Percentiles rank a stretch among this genome's conserved stretches.
Conservation (phyloP, 345 rosid genomes). For the Gossypium ekmanianum region DNA sequence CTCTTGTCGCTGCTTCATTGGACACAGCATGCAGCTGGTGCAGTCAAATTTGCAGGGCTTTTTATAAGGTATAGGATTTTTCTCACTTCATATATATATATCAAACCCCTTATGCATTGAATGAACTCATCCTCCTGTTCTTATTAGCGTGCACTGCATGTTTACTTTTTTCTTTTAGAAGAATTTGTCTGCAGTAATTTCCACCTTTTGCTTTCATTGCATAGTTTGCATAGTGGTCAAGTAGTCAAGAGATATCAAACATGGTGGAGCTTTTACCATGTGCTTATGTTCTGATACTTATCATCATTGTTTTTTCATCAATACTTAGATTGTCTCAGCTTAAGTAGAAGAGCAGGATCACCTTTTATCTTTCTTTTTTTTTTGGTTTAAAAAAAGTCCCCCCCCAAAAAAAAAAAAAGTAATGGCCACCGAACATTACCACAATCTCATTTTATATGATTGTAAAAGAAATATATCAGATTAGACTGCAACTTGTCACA, state of each 20-base stretch:
- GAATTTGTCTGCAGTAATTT: too few species aligned
- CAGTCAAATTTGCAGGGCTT: conserved; percentile 30
- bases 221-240: neutral
- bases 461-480: neutral
- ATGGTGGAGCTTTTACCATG: neutral
- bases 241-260: neutral
- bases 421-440: neutral
- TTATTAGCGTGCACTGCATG: neutral
- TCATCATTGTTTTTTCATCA: neutral
- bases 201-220: neutral
- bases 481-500: neutral
- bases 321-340: neutral
- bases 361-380: neutral
- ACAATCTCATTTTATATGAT: neutral
- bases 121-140: neutral
- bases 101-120: too few species aligned
- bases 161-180: too few species aligned
- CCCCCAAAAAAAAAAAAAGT: neutral
- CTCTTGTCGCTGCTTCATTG: conserved; percentile 37
- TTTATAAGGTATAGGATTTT: conserved; percentile 27
- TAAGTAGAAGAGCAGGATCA: neutral
- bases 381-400: neutral
- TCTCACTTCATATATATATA: neutral
- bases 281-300: neutral
- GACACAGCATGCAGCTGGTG: conserved; percentile 37